Percentiles rank a stretch among this genome's conserved stretches.
These are phyloP conservation scores for Urochloa ruziziensis DNA, from an alignment of 176 grass and related monocot species.

Conservation along the genomic window DNA sequence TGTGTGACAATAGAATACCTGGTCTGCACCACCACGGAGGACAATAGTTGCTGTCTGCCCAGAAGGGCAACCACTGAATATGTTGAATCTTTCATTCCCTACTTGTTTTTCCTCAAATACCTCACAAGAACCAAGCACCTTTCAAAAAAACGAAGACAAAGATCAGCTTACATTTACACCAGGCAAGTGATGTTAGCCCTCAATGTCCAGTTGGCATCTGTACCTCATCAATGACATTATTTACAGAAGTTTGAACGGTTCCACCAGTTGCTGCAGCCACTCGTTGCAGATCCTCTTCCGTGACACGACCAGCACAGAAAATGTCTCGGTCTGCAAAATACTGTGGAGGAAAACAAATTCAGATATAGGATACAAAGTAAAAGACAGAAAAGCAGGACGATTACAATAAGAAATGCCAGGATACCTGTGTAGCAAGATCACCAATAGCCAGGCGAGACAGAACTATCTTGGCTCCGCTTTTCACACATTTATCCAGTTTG, in stretches of 20 bases:
- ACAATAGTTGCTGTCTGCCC: conserved; percentile 93
- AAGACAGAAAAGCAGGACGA: background rate
- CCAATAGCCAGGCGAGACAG: conserved; percentile 88
- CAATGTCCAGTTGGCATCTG: background rate
- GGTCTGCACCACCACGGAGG: conserved; percentile 92
- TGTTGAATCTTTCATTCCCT: conserved; percentile 92
- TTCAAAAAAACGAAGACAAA: conserved; percentile 13
- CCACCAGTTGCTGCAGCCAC: conserved; percentile 87
- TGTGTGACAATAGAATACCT: conserved; percentile 42
- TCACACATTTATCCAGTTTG: conserved; percentile 96
- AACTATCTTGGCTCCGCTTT: conserved; percentile 90
- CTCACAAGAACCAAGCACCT: conserved; percentile 94
- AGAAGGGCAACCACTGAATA: conserved; percentile 89
- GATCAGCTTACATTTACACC: conserved; percentile 6
- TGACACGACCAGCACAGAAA: conserved; percentile 93
- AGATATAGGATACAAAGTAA: background rate
- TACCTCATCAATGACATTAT: conserved; percentile 87
- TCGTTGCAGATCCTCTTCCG: conserved; percentile 87
- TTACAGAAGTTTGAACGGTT: conserved; percentile 88
- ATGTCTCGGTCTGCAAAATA: conserved; percentile 92
- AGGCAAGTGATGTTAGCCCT: background rate
- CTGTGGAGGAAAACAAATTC: conserved; percentile 37
- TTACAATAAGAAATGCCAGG: background rate
- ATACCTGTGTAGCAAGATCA: conserved; percentile 95
- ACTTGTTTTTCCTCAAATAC: conserved; percentile 95